Conservation (phyloP, 495 filamentous ascomycete species). For the Annulohypoxylon stygium region DNA sequence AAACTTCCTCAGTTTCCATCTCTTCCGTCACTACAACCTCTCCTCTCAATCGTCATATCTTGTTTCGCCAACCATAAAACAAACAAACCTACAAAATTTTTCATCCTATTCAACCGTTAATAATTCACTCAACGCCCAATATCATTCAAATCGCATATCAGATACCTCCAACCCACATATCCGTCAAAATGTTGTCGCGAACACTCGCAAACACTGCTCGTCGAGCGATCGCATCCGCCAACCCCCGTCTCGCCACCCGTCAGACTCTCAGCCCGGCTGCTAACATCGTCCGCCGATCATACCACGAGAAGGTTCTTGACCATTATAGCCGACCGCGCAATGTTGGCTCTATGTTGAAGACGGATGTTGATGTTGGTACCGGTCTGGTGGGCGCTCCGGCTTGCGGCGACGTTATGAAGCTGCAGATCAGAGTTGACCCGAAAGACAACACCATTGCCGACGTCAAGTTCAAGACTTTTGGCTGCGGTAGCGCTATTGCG, state of each 20-base stretch:
- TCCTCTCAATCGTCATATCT: constrained; percentile 9
- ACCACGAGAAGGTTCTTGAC: constrained; percentile 81
- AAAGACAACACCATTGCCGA: constrained; percentile 90
- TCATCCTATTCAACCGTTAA: background rate
- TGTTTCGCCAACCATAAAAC: constrained; percentile 1
- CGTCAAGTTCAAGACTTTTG: constrained; percentile 98
- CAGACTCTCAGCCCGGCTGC: constrained; percentile 54
- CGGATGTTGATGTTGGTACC: constrained; percentile 89
- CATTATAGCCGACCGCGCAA: constrained; percentile 95
- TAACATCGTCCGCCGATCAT: constrained; percentile 60
- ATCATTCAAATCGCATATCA: constrained; percentile 6
- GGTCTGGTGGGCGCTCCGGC: constrained; percentile 96
- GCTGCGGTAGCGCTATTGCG: constrained; percentile 95
- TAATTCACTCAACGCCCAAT: background rate
- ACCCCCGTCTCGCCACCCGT: constrained; percentile 52
- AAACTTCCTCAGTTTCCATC: constrained; percentile 18
- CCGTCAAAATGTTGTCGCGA: constrained; percentile 47
- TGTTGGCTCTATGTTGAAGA: constrained; percentile 92
- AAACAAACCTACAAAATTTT: background rate
- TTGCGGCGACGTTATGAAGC: constrained; percentile 97
- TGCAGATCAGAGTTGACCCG: constrained; percentile 97
- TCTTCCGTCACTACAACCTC: constrained; percentile 21
- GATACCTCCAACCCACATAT: background rate
- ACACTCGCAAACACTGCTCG: constrained; percentile 51
- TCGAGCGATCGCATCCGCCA: constrained; percentile 45